A percentile compares a stretch with the other conserved stretches of the same genome.
phyloP scores from a whole-genome alignment of 2,329 filamentous ascomycete species.

The Cercospora sp. region DNA sequence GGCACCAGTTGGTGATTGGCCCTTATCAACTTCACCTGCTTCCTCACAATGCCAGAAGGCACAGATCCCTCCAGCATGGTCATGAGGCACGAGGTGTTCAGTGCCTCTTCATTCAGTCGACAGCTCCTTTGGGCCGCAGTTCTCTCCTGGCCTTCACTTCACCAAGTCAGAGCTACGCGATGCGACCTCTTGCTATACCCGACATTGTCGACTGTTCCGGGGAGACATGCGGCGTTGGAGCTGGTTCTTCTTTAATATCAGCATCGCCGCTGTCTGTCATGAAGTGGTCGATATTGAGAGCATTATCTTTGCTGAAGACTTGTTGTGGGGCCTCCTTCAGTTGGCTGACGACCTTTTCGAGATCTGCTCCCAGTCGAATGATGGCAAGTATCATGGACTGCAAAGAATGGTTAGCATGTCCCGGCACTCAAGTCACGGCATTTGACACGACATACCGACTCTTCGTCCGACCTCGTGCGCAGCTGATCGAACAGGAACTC shows the following conservation, averaged over 20 bases:
- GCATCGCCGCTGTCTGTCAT: not conserved
- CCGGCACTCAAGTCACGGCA: not conserved
- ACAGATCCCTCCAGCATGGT: not conserved
- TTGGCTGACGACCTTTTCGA: slow-evolving; percentile 25
- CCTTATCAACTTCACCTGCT: not conserved
- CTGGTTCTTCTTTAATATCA: not conserved
- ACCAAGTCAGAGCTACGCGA: not conserved
- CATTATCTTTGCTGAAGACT: not conserved
- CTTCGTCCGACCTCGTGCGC: slow-evolving; percentile 25
- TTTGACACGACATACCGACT: slow-evolving; percentile 15
- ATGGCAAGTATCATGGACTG: slow-evolving; percentile 23
- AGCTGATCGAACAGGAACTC: slow-evolving; percentile 28
- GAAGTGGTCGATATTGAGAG: not conserved
- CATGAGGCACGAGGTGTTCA: not conserved
- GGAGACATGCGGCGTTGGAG: not conserved
- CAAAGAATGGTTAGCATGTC: not conserved
- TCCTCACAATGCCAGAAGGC: not conserved
- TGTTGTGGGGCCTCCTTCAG: slow-evolving; percentile 19
- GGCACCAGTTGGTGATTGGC: not conserved
- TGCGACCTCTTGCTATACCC: not conserved
- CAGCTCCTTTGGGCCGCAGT: not conserved
- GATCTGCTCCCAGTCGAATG: slow-evolving; percentile 25
- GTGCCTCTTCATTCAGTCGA: not conserved
- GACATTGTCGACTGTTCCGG: not conserved
- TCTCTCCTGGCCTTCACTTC: not conserved